Evolutionary conservation across 768 basidiomycete species (phyloP).

Genomic region (Hemileccinum rubropunctum): DNA sequence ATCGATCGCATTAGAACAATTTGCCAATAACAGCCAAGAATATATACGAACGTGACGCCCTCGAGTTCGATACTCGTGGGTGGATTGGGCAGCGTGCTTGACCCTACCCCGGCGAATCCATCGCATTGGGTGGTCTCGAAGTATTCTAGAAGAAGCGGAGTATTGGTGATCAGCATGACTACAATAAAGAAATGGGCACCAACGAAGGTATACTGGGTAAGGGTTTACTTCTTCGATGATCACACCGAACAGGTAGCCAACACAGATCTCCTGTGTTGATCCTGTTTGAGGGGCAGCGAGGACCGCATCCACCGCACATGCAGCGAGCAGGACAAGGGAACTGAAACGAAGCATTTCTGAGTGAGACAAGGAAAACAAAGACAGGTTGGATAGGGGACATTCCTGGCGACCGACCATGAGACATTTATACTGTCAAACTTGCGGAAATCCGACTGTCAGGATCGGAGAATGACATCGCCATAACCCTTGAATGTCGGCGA

Average conservation of each 20-base stretch:
- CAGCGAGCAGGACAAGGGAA: constrained; percentile 2
- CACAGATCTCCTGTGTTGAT: constrained; percentile 3
- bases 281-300: neutral
- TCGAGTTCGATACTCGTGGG: constrained; percentile 8
- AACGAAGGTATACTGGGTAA: constrained; percentile 16
- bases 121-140: constrained; percentile 6
- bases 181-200: neutral
- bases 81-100: constrained; percentile 16
- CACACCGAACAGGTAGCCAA: constrained; percentile 17
- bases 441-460: too few relatives aligned
- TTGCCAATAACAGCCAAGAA: neutral
- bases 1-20: neutral
- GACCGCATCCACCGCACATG: neutral
- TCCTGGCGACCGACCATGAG: neutral
- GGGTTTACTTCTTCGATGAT: constrained; percentile 8
- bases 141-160: constrained; percentile 8
- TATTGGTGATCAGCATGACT: neutral
- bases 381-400: neutral
- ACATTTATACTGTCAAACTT: constrained; percentile 12
- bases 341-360: constrained; percentile 1
- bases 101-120: constrained; percentile 16
- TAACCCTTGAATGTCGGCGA: neutral
- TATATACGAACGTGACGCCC: constrained; percentile 12
- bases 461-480: neutral
- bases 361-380: neutral